phyloP scores from a whole-genome alignment of 768 basidiomycete species.

The Russula sp. region DNA sequence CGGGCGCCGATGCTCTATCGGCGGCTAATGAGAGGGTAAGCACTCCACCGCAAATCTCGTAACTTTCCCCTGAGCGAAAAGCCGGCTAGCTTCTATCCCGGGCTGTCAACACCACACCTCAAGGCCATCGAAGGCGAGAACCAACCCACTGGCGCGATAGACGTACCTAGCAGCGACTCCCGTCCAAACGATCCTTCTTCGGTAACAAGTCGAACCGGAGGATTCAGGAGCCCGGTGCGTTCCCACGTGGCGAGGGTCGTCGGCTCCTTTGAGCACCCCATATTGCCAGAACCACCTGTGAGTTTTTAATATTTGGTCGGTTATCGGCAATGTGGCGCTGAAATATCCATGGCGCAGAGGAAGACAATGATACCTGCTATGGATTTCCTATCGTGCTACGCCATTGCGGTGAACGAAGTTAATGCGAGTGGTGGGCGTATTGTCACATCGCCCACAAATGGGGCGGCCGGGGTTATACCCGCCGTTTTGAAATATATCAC shows the following conservation, averaged over 20 bases:
- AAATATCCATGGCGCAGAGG: constrained; percentile 45
- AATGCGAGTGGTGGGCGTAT: constrained; percentile 92
- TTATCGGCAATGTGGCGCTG: constrained; percentile 3
- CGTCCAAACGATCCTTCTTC: constrained; percentile 29
- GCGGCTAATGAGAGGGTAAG: constrained; percentile 84
- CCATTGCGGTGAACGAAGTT: constrained; percentile 93
- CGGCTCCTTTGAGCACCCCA: constrained; percentile 75
- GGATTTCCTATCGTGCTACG: constrained; percentile 92
- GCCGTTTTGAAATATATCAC: constrained; percentile 86
- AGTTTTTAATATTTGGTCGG: constrained; percentile 34
- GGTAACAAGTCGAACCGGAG: background rate
- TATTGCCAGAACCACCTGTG: constrained; percentile 81
- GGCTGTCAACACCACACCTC: constrained; percentile 41
- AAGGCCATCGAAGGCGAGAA: constrained; percentile 39
- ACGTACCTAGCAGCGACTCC: constrained; percentile 28
- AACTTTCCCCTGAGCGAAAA: constrained; percentile 1
- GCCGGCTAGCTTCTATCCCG: constrained; percentile 49
- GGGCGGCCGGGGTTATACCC: constrained; percentile 92
- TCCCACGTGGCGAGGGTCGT: constrained; percentile 49
- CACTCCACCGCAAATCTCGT: constrained; percentile 14
- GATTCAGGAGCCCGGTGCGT: constrained; percentile 8
- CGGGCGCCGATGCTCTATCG: constrained; percentile 88
- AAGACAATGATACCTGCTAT: constrained; percentile 88
- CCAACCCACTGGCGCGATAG: constrained; percentile 32
- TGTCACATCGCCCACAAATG: constrained; percentile 92